phyloP scores from a whole-genome alignment of 805 yeast genomes.

The Komagataella ulmi region DNA sequence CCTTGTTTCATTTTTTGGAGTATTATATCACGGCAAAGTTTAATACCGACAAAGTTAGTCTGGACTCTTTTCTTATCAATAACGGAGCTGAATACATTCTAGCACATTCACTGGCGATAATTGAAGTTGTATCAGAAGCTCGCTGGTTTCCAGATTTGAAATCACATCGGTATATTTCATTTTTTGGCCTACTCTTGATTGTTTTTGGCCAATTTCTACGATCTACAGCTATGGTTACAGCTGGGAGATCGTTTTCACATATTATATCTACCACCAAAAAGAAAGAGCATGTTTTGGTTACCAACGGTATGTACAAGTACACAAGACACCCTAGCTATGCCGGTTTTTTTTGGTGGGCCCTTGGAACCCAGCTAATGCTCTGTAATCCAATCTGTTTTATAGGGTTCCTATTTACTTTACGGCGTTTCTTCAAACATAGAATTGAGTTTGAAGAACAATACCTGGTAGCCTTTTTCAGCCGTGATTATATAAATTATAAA shows the following conservation, averaged over 20 bases:
- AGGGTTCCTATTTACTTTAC: conserved; percentile 43
- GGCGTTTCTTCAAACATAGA: conserved; percentile 56
- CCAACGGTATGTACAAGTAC: conserved; percentile 53
- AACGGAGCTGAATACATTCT: conserved; percentile 46
- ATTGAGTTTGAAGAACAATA: conserved; percentile 52
- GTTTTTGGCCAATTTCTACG: conserved; percentile 56
- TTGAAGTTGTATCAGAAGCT: conserved; percentile 34
- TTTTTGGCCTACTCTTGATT: conserved; percentile 33
- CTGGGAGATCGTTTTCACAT: conserved; percentile 81
- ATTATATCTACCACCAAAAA: conserved; percentile 41
- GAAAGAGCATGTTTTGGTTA: conserved; percentile 53
- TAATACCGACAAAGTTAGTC: conserved; percentile 52
- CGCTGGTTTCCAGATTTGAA: conserved; percentile 25
- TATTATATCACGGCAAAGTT: conserved; percentile 67
- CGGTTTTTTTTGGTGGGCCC: conserved; percentile 90
- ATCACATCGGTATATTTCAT: conserved; percentile 9
- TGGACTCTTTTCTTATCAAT: conserved; percentile 55
- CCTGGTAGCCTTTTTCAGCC: conserved; percentile 58
- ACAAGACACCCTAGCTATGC: conserved; percentile 84
- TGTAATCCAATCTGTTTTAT: conserved; percentile 48
- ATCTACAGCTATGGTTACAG: conserved; percentile 75
- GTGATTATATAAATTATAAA: conserved; percentile 44
- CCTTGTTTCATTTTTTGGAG: conserved; percentile 71
- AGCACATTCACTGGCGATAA: conserved; percentile 43
- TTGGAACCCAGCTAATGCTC: conserved; percentile 68